Evolutionary conservation across 805 yeast genomes (phyloP).

Genomic region (Ogataea methanolica): DNA sequence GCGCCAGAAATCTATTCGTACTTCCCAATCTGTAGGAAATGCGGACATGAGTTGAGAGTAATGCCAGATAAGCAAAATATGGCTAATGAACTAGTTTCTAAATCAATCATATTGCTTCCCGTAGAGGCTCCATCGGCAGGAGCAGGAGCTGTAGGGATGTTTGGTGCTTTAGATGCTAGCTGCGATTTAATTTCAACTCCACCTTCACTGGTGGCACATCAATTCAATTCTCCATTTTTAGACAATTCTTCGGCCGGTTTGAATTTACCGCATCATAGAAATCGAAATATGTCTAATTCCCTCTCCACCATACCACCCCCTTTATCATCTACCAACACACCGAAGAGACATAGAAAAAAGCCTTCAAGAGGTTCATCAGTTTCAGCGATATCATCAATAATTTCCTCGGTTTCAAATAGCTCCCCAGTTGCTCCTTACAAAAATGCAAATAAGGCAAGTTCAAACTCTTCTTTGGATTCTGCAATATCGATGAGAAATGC

Average conservation of each 20-base stretch:
- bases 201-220: neutral
- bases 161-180: too few relatives aligned
- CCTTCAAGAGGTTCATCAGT: constrained; percentile 32
- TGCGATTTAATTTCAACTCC: neutral
- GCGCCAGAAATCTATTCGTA: constrained; percentile 7
- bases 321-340: neutral
- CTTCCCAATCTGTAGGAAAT: constrained; percentile 25
- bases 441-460: neutral
- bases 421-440: constrained; percentile 9
- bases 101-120: constrained; percentile 6
- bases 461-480: neutral
- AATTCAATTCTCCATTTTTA: neutral
- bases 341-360: constrained; percentile 20
- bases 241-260: neutral
- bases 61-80: constrained; percentile 19
- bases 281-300: neutral
- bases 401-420: constrained; percentile 26
- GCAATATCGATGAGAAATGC: neutral
- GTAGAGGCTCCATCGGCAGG: neutral
- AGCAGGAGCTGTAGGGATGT: too few relatives aligned
- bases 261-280: neutral
- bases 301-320: constrained; percentile 1
- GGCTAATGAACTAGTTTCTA: constrained; percentile 17
- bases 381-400: constrained; percentile 30
- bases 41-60: constrained; percentile 15